phyloP scores from a whole-genome alignment of 2,329 filamentous ascomycete species.

The Pyrenophora seminiperda region DNA sequence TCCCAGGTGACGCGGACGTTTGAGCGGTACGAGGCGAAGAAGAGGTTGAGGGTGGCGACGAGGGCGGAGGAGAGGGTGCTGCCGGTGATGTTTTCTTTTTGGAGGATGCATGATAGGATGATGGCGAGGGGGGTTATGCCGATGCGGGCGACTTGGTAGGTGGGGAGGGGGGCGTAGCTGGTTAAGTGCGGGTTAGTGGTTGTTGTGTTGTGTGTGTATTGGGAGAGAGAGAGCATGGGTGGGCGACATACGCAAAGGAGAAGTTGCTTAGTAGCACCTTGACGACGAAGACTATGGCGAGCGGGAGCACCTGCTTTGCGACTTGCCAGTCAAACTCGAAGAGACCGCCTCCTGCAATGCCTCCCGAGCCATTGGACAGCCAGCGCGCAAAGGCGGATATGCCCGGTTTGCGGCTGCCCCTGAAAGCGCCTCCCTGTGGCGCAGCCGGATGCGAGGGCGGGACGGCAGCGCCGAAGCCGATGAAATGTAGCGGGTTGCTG shows the following conservation, averaged over 20 bases:
- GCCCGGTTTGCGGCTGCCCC: conserved; percentile 32
- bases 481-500: conserved; percentile 47
- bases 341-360: conserved; percentile 59
- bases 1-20: conserved; percentile 58
- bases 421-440: conserved; percentile 39
- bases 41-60: conserved; percentile 57
- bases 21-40: conserved; percentile 55
- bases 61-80: conserved; percentile 57
- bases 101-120: conserved; percentile 55
- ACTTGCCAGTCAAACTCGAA: conserved; percentile 58
- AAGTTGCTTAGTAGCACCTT: conserved; percentile 60
- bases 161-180: conserved; percentile 57
- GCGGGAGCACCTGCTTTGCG: conserved; percentile 55
- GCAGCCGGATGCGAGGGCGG: conserved; percentile 50
- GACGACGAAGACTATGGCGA: conserved; percentile 57
- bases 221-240: too few species aligned
- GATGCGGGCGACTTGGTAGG: conserved; percentile 60
- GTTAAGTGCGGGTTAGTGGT: conserved; percentile 16
- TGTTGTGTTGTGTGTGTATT: background rate
- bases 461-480: conserved; percentile 53
- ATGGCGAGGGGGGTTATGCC: conserved; percentile 57
- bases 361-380: conserved; percentile 51
- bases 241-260: conserved; percentile 55
- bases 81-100: conserved; percentile 54
- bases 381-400: conserved; percentile 40